Evolutionary conservation across 208 protist genomes (phyloP), one percentile per base, ranked within the genome.

Genomic region (Crithidia brevicula): DNA sequence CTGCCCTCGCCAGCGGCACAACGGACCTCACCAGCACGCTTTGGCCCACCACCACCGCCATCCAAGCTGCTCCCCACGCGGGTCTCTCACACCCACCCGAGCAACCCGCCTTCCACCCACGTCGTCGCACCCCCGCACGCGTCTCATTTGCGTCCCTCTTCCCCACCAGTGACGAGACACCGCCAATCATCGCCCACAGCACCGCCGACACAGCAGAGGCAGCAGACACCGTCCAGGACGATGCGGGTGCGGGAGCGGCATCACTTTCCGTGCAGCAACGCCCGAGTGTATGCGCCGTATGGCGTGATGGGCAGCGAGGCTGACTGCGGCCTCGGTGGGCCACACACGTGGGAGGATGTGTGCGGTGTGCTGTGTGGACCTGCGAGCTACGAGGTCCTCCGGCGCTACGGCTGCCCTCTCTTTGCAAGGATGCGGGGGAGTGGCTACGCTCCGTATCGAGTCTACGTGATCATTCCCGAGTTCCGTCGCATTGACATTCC

Each of bases 381-480:
- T 8, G 71, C 70, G 3, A 77, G 77, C 46, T 84, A 74, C 27
- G 77, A 82, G 53, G 68, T 88, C 42, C 76, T 93, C 20, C 64
- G 80, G 10, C 68, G 80, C 49, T 80, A 84, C 65, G 63, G 74
- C 52, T 93, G 87, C 58, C 71, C 77, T 1, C 51, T 90, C 18
- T 93, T 90, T 72, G 77, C 82, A 0, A 47, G 64, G 11, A 27
- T 80, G 23, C 53, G 63, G 0, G 65, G 59, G 3, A 31, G 56
- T 3, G 42, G 31, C 4, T 69, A 58, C 10, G 56, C 50, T 5
- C 54, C 76, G 16, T 93, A 93, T 63, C 74, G 77, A 18, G 57
- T 85, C 15, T 89, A 81, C 63, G 40, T 88, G 20, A 72, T 93
- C 43, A 81, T 82, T 13, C 76, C 68, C 1, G 66, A 77, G 51